Evolutionary conservation across 768 basidiomycete species (phyloP).

Genomic region (Amanita polypyramis): DNA sequence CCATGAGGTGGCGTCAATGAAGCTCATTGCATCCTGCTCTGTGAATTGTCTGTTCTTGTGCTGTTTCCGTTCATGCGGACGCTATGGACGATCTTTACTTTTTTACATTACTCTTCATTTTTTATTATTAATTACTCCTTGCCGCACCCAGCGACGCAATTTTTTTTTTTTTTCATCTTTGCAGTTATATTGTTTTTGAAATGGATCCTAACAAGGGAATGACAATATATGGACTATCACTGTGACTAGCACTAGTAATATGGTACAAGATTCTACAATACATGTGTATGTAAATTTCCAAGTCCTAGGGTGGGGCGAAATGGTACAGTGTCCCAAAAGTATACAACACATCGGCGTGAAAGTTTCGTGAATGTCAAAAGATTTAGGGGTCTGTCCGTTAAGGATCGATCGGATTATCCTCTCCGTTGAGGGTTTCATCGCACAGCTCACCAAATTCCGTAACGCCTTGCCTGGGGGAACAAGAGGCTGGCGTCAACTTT

Average conservation of each 20-base stretch:
- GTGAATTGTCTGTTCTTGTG: neutral
- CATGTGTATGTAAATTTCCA: neutral
- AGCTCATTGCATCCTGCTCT: neutral
- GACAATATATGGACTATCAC: neutral
- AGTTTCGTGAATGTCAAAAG: neutral
- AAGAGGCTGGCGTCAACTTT: neutral
- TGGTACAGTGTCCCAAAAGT: neutral
- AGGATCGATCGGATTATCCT: neutral
- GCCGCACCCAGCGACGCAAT: neutral
- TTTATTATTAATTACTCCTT: neutral
- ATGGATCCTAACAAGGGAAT: neutral
- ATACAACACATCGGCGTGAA: neutral
- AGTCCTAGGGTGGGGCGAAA: neutral
- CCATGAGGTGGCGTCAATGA: neutral
- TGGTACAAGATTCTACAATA: neutral
- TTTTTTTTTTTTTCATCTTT: neutral
- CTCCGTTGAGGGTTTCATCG: slow-evolving; percentile 1
- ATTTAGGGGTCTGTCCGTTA: neutral
- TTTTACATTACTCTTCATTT: neutral
- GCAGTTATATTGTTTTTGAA: neutral
- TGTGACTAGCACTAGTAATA: neutral
- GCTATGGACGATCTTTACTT: slow-evolving; percentile 2
- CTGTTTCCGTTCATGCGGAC: slow-evolving; percentile 1
- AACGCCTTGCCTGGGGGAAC: neutral
- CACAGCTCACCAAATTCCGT: neutral